A percentile compares a stretch with the other conserved stretches of the same genome.
Evolutionary conservation across 768 basidiomycete species (phyloP).

Genomic region (Lactifluus echinatus): DNA sequence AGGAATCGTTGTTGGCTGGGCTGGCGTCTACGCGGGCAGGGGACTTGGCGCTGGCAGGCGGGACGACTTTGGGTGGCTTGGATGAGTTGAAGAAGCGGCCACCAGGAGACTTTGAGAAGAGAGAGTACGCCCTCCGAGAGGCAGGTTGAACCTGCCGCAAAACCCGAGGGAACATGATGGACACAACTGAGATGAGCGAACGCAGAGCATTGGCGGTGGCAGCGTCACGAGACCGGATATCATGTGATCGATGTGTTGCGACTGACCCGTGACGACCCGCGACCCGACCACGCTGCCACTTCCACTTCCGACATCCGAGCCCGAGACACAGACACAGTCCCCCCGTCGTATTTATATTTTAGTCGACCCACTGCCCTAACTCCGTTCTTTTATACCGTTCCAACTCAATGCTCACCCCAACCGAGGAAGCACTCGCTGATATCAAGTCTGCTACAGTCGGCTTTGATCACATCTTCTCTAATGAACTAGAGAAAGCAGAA

Average conservation of each 20-base stretch:
- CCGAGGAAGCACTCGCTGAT: constrained; percentile 25
- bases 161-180: constrained; percentile 16
- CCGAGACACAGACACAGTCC: not conserved
- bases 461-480: constrained; percentile 62
- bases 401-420: not conserved
- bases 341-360: not conserved
- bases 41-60: constrained; percentile 25
- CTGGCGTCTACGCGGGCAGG: constrained; percentile 35
- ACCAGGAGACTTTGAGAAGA: constrained; percentile 72
- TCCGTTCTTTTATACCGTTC: not conserved
- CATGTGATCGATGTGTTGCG: too few relatives aligned
- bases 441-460: constrained; percentile 37
- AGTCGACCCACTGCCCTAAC: not conserved
- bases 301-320: not conserved
- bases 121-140: constrained; percentile 56
- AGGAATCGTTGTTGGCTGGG: constrained; percentile 25
- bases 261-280: too few relatives aligned
- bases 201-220: too few relatives aligned
- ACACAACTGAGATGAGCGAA: too few relatives aligned
- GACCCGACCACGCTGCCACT: too few relatives aligned
- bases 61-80: constrained; percentile 49
- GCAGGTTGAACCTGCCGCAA: constrained; percentile 19
- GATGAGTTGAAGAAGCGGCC: constrained; percentile 66
- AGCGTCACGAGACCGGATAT: not conserved
- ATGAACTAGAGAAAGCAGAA: constrained; percentile 51